Evolutionary conservation across 768 basidiomycete species (phyloP), one percentile per base, ranked within the genome.

Genomic region (Lactarius vividus): DNA sequence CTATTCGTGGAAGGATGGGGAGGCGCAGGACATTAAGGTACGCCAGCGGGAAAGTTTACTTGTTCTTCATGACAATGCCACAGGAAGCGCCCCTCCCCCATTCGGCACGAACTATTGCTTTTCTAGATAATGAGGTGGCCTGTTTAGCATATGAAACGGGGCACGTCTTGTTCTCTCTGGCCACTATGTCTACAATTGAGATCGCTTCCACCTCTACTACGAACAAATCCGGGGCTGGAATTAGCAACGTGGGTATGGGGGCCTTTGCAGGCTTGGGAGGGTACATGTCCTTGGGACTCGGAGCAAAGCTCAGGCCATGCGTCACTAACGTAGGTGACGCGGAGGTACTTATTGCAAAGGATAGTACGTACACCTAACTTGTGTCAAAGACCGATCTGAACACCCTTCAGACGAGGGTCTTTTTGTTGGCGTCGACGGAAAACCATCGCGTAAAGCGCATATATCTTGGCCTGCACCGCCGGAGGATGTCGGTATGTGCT

Each of bases 21-120:
- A 94, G 64, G 81, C 87, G 29, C 87, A 92, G 69, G 87, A 86
- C 52, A 75, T 81, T 57, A 87, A 86, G 79, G 92, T 92, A 71
- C 61, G 82, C 70, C 20, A 6, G n/a, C 1, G 29, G 29, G n/a
- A 26, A 37, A 54, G 26, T 31, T 49, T 40, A 10, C 53, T 63
- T 39, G 20, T 56, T 29, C 56, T 16, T 53, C 26, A 37, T 65
- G 65, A 62, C 62, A 57, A 26, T 42, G 59, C n/a, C 26, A 18
- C 65, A 96, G 91, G 96, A 98, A 83, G 79, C 87, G 3, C 72
- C 80, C 0, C 80, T 98, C 4, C 91, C 96, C 15, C 96, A 98
- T 74, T 94, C 95, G 10, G 88, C 97, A n/a, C 85, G 97, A 46
- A 81, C 84, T 0, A 87, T 97, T 58, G 80, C 87, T 2, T 96